phyloP scores from a whole-genome alignment of 148 eudicot species.

The Amaranthus hypochondriacus region DNA sequence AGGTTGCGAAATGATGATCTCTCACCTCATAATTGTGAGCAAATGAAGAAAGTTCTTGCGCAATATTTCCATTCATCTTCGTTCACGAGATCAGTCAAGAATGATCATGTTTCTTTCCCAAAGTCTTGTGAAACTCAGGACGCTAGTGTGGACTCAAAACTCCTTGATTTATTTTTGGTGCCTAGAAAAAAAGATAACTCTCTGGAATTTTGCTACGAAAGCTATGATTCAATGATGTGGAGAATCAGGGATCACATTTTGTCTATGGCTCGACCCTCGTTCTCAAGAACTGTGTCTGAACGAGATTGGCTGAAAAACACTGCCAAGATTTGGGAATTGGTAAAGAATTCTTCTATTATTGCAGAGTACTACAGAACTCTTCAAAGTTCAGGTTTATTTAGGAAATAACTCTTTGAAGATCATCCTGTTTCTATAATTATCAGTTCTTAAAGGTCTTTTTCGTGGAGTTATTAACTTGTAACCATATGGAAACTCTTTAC shows the following conservation, averaged over 20 bases:
- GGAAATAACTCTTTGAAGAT: conserved; percentile 35
- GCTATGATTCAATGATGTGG: conserved; percentile 52
- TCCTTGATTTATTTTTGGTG: conserved; percentile 43
- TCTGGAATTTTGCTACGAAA: conserved; percentile 41
- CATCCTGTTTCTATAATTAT: neutral
- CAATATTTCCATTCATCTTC: conserved; percentile 64
- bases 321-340: conserved; percentile 78
- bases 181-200: conserved; percentile 55
- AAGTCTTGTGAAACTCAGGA: conserved; percentile 14
- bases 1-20: conserved; percentile 68
- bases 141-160: conserved; percentile 26
- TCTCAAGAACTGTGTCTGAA: conserved; percentile 69
- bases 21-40: conserved; percentile 35
- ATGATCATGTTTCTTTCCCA: conserved; percentile 22
- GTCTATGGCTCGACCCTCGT: conserved; percentile 59
- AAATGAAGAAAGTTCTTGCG: conserved; percentile 49
- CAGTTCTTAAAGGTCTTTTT: neutral
- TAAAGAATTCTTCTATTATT: conserved; percentile 62
- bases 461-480: too few species aligned
- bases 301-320: conserved; percentile 89
- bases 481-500: too few species aligned
- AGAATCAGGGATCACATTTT: conserved; percentile 74
- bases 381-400: conserved; percentile 62
- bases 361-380: conserved; percentile 61
- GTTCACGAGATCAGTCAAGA: conserved; percentile 38